Base-by-base conservation (phyloP, 495 filamentous ascomycete species). In the Aspergillus kassunensis region DNA sequence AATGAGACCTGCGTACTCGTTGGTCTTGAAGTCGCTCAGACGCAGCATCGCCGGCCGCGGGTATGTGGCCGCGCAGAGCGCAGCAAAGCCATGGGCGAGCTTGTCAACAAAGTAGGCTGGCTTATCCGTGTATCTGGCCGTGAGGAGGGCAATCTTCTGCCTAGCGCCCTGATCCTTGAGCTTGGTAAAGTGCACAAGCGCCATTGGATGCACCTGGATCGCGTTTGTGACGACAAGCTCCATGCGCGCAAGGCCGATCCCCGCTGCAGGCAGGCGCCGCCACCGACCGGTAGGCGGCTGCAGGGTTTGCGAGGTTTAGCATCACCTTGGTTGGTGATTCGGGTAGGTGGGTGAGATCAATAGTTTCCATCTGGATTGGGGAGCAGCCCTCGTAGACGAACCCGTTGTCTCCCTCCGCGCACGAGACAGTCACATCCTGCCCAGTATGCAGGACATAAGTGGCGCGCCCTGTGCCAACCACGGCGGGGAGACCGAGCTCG, bases 21-120 rank as follows among this genome's bases (percentile, higher is more conserved):
- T 71, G 1, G 68, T 71, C 47, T 71, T 71, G 61, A 69, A 71
- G 54, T 71, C 68, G 51, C 66, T 69, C 49, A 71, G 48, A 31
- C 68, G 68, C 45, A 71, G 45, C 44, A 71, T 63, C 21, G 63
- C 62, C 3, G 66, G 68, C 40, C 54, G 57, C 11, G 68, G 68
- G 31, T 61, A 64, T 11, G 65, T 42, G 27, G 62, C 54, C 1
- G 68, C 64, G 41, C 66, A 71, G 5, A 71, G 64, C 9, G 66
- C 53, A 9, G 66, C 68, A 36, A 71, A 60, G 4, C 62, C 66
- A 43, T 48, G 66, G 6, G 68, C 27, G 3, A 71, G 62, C 55
- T 63, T 66, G 57, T 71, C 66, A 30, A 69, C 61, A 27, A 71
- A 71, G 56, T 68, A 71, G 12, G 64, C 60, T 0, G 66, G 61